A percentile compares a stretch with the other conserved stretches of the same genome.
Evolutionary conservation across 2,329 filamentous ascomycete genomes (phyloP).

Genomic region (Elsinoe ampelina): DNA sequence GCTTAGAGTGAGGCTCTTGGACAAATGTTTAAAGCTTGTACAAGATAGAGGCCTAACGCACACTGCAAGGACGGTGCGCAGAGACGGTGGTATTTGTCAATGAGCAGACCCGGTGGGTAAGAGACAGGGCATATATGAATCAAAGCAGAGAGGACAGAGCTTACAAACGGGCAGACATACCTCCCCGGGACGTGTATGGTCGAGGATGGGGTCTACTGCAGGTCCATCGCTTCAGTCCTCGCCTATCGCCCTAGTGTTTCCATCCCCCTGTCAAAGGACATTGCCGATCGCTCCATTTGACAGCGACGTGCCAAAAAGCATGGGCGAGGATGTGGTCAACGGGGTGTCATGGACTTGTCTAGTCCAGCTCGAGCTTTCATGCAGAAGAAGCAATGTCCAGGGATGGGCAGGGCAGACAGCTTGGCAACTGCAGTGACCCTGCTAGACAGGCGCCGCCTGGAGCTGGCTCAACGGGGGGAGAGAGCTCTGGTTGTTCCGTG

Average conservation of each 20-base stretch:
- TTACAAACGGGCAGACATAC: conserved; percentile 5
- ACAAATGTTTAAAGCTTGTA: conserved; percentile 6
- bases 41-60: neutral
- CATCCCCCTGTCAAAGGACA: neutral
- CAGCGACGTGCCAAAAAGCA: neutral
- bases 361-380: conserved; percentile 10
- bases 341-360: conserved; percentile 2
- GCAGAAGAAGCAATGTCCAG: conserved; percentile 9
- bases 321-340: conserved; percentile 2
- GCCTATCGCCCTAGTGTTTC: conserved; percentile 5
- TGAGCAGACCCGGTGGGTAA: neutral
- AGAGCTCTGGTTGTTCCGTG: neutral
- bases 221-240: conserved; percentile 8
- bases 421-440: conserved; percentile 2
- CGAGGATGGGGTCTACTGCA: conserved; percentile 7
- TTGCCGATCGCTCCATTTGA: conserved; percentile 10
- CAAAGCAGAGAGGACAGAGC: conserved; percentile 10
- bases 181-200: neutral
- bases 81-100: conserved; percentile 5
- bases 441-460: conserved; percentile 3
- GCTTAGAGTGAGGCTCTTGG: neutral
- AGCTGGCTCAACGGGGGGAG: neutral
- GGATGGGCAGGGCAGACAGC: neutral
- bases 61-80: neutral
- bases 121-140: conserved; percentile 3